Evolutionary conservation across 306 rosid species (phyloP).

Genomic region (Sphenostylis stenocarpa): DNA sequence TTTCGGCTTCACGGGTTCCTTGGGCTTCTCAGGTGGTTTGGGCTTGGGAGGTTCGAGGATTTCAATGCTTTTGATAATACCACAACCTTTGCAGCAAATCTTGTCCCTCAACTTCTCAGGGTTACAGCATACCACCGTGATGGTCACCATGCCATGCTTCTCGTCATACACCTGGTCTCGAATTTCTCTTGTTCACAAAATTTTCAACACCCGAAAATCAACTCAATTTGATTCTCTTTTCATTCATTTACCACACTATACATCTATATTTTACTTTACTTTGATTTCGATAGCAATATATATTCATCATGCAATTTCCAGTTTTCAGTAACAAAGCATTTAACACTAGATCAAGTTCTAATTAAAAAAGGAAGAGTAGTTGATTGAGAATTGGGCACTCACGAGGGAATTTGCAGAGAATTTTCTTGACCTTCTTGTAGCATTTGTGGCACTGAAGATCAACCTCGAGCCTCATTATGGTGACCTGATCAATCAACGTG

Average conservation of each 20-base stretch:
- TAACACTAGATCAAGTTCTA: not conserved
- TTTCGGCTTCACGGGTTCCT: constrained; percentile 5
- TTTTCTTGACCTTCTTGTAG: constrained; percentile 74
- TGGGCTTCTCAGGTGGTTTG: constrained; percentile 8
- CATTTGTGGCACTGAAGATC: constrained; percentile 72
- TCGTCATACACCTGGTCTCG: constrained; percentile 76
- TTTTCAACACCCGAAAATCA: constrained; percentile 23
- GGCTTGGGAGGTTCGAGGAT: constrained; percentile 56
- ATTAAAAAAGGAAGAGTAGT: not conserved
- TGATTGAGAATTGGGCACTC: constrained; percentile 25
- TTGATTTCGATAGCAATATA: too few relatives aligned
- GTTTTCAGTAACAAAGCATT: too few relatives aligned
- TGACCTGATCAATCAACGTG: constrained; percentile 37
- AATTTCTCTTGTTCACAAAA: constrained; percentile 73
- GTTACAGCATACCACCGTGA: constrained; percentile 73
- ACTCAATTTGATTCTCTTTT: constrained; percentile 35
- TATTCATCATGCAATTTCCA: too few relatives aligned
- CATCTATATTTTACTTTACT: too few relatives aligned
- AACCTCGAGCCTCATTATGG: constrained; percentile 66
- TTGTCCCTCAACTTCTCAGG: constrained; percentile 73
- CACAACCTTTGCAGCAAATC: constrained; percentile 58
- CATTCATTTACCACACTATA: not conserved
- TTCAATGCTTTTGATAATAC: constrained; percentile 60
- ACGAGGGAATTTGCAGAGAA: constrained; percentile 86
- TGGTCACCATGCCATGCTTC: constrained; percentile 57